Evolutionary conservation across 2,329 filamentous ascomycete species (phyloP), one percentile per base, ranked within the genome.

Genomic region (Colletotrichum gloeosporioides): DNA sequence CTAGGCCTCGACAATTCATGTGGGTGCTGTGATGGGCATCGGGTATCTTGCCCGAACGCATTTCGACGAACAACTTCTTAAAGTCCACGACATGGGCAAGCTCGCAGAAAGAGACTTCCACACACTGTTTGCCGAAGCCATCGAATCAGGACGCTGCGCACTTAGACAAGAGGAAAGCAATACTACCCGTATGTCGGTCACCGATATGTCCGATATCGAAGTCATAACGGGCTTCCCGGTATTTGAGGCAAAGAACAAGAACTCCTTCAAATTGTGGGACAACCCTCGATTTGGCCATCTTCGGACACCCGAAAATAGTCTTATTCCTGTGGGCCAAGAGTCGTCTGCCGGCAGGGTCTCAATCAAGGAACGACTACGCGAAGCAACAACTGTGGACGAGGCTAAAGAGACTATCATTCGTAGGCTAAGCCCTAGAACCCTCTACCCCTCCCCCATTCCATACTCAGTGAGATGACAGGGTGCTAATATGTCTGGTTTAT

Each of bases 61-160:
- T 16, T 69, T 76, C 8, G 64, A 75, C 27, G 78, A 70, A 69
- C 70, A 63, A 5, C 29, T 63, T 34, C 29, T 34, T 29, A 68
- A 67, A n/a, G 69, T 65, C 25, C 71, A 63, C 64, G 59, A 63
- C 16, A 71, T 70, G 9, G 69, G 65, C 16, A 66, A 73, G 13
- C 75, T 81, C 13, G 77, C 73, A 1, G 80, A 80, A 66, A 69
- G 71, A 2, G 87, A 88, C 18, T 80, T 88, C 4, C 86, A 86
- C 73, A 80, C 85, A 6, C 76, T 85, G n/a, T 86, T 89, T 69
- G 85, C 86, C 3, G 86, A 89, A 75, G 85, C 83, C 2, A 82
- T 89, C 6, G 64, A 84, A 1, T 27, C 80, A 70, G 8, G 81
- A 81, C 13, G 44, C 8, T 2, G 13, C 32, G 16, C 6, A 15